Percentiles rank a stretch among this genome's conserved stretches.
Conservation (phyloP, 208 protist genomes). For the Balamuthia mandrillaris region DNA sequence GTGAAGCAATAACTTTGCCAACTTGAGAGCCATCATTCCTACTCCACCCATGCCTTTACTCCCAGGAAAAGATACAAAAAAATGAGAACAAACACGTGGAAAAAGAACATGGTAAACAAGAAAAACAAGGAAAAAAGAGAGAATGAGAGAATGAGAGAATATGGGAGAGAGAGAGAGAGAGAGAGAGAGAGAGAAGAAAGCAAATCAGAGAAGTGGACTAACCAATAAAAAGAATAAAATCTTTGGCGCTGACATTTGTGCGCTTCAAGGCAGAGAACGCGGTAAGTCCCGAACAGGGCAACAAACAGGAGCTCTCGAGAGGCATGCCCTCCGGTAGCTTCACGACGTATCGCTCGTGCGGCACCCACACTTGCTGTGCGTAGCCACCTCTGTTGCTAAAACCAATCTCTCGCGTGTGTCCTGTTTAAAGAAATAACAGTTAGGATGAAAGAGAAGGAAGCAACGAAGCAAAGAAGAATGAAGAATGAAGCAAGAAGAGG, state of each 20-base stretch:
- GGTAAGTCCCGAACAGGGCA: conserved; percentile 13
- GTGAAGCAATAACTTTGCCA: neutral
- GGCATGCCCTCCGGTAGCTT: neutral
- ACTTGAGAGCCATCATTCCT: conserved; percentile 30
- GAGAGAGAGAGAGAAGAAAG: too few species aligned
- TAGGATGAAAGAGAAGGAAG: too few species aligned
- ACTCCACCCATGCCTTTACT: neutral
- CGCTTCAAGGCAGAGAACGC: conserved; percentile 18
- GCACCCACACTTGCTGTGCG: neutral
- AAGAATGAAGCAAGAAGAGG: neutral
- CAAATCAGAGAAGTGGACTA: too few species aligned
- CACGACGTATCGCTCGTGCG: conserved; percentile 8
- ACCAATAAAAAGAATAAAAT: neutral
- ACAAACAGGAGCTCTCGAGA: neutral
- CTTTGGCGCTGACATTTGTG: neutral
- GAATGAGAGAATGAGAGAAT: too few species aligned
- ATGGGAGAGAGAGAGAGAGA: too few species aligned
- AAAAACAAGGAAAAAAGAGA: too few species aligned
- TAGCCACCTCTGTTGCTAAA: neutral
- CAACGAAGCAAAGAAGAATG: neutral
- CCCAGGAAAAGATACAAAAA: too few species aligned
- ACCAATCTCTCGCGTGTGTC: neutral
- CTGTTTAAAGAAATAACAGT: neutral
- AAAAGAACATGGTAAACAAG: too few species aligned
- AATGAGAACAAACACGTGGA: too few species aligned